Evolutionary conservation across 768 basidiomycete species (phyloP).

Genomic region (Neoboletus subvelutipes): DNA sequence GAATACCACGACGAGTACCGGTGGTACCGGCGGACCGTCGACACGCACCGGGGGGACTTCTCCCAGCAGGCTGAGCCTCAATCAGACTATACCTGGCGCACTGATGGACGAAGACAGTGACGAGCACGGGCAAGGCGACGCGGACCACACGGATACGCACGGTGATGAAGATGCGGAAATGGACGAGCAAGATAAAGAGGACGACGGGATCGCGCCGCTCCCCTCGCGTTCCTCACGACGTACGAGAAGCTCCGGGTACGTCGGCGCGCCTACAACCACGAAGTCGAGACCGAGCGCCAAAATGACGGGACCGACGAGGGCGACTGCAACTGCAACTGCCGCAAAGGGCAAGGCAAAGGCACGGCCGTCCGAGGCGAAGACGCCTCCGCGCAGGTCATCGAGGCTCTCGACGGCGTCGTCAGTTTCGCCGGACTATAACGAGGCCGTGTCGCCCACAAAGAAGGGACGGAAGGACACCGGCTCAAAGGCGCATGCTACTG

Average conservation of each 20-base stretch:
- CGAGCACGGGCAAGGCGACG: constrained; percentile 20
- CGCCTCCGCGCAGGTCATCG: constrained; percentile 39
- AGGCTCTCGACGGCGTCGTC: constrained; percentile 37
- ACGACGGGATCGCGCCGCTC: constrained; percentile 35
- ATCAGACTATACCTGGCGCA: constrained; percentile 43
- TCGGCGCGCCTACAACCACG: constrained; percentile 8
- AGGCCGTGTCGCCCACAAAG: constrained; percentile 26
- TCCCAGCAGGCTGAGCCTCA: constrained; percentile 3
- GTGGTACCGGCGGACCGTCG: neutral
- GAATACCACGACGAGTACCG: neutral
- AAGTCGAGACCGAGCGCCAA: constrained; percentile 13
- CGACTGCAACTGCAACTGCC: neutral
- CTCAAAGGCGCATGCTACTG: constrained; percentile 9
- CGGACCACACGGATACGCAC: constrained; percentile 24
- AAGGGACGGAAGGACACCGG: constrained; percentile 23
- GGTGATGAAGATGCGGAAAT: constrained; percentile 19
- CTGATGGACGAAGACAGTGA: constrained; percentile 41
- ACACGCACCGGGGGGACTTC: constrained; percentile 6
- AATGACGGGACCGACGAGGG: neutral
- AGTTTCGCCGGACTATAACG: constrained; percentile 32
- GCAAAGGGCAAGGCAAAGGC: constrained; percentile 20
- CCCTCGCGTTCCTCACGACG: constrained; percentile 25
- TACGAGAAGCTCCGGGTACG: constrained; percentile 17
- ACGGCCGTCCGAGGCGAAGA: constrained; percentile 20
- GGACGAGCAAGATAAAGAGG: constrained; percentile 35